Conservation (phyloP, 192 early-diverging fungal genomes). For the Coemansia sp. region DNA sequence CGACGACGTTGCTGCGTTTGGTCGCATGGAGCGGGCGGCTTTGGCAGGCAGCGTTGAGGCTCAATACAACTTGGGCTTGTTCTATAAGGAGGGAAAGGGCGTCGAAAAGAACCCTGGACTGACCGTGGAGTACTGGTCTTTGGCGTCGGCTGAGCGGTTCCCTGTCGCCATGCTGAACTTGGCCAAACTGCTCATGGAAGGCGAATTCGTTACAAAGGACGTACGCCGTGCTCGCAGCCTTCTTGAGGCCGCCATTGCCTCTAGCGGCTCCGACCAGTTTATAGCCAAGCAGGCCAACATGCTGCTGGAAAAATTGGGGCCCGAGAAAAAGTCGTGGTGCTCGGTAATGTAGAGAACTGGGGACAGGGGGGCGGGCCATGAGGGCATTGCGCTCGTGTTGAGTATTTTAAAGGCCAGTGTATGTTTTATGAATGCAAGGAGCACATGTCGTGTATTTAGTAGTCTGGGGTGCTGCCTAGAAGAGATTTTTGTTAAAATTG, state of each 20-base stretch:
- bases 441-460: background rate
- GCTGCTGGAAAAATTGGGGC: constrained; percentile 21
- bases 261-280: constrained; percentile 4
- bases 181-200: constrained; percentile 26
- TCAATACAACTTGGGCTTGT: constrained; percentile 37
- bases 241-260: constrained; percentile 21
- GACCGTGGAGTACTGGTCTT: constrained; percentile 32
- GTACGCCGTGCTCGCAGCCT: constrained; percentile 6
- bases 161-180: constrained; percentile 32
- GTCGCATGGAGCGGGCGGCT: constrained; percentile 33
- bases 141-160: constrained; percentile 30
- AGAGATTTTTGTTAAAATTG: background rate
- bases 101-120: constrained; percentile 18
- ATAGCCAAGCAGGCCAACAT: constrained; percentile 2
- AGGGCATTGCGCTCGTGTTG: background rate
- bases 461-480: background rate
- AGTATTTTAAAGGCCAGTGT: background rate
- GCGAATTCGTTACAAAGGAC: constrained; percentile 12
- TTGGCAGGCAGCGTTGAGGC: constrained; percentile 21
- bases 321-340: constrained; percentile 3
- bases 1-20: constrained; percentile 18
- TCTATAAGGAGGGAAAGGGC: constrained; percentile 25
- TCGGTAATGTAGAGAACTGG: constrained; percentile 12
- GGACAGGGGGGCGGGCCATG: background rate
- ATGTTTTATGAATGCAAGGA: background rate